Percentiles rank a stretch among this genome's conserved stretches.
These are phyloP conservation scores for Calonectria montana DNA, from an alignment of 2,329 filamentous ascomycete genomes.

Conservation along the genomic window DNA sequence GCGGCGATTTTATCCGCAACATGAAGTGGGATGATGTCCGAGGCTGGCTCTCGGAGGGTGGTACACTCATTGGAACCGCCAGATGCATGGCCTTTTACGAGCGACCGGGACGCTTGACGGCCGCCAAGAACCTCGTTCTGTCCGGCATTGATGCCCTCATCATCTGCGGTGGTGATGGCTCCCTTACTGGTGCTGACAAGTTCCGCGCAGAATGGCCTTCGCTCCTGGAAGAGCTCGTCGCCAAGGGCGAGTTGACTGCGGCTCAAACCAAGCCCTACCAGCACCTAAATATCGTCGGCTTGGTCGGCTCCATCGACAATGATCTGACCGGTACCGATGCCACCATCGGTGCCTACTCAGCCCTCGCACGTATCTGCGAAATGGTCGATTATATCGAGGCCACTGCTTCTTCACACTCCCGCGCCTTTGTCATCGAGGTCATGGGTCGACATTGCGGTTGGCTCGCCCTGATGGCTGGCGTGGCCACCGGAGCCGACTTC, in stretches of 20 bases:
- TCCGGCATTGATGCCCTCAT: conserved; percentile 95
- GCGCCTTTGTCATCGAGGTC: conserved; percentile 97
- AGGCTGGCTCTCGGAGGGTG: conserved; percentile 92
- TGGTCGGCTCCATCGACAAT: conserved; percentile 98
- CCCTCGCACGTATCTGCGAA: conserved; percentile 91
- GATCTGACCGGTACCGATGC: conserved; percentile 97
- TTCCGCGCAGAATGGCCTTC: conserved; percentile 94
- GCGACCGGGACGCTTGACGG: conserved; percentile 82
- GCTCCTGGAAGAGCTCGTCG: conserved; percentile 85
- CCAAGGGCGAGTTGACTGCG: conserved; percentile 74
- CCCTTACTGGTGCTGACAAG: conserved; percentile 92
- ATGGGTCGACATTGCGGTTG: conserved; percentile 99
- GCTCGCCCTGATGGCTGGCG: conserved; percentile 95
- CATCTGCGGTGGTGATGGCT: conserved; percentile 97
- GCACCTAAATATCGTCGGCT: conserved; percentile 93
- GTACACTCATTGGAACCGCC: conserved; percentile 95
- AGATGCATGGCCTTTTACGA: conserved; percentile 94
- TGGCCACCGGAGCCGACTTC: conserved; percentile 95
- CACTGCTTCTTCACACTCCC: conserved; percentile 91
- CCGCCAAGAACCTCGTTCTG: conserved; percentile 93
- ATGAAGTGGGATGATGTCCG: conserved; percentile 95
- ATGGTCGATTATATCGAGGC: conserved; percentile 98
- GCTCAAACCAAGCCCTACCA: conserved; percentile 81
- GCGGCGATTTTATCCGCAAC: conserved; percentile 86
- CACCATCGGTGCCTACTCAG: conserved; percentile 97